Base-by-base conservation (phyloP, 805 yeast species). In the Gaillardinia entomophila region DNA sequence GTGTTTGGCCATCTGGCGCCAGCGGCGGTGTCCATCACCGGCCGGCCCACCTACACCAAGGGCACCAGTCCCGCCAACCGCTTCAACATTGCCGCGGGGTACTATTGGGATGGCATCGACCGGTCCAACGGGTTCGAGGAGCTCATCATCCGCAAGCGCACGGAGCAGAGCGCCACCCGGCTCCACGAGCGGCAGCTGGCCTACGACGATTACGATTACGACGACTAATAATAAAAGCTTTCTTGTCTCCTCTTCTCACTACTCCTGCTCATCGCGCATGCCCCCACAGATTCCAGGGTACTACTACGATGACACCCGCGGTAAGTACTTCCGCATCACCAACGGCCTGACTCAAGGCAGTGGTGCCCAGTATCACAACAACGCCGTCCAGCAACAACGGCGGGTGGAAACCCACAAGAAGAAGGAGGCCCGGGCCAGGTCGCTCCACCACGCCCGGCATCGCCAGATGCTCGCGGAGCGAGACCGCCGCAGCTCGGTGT, bases 21-120 rank as follows among this genome's bases (percentile, higher is more conserved):
- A 53, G 65, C 12, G 30, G 11, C 54, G 18, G 24, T 26, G 16
- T 30, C 33, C 15, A 36, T 62, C 35, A 25, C 55, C 1, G 86
- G 87, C 0, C 52, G 83, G 27, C 77, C 72, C 28, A 52, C 73
- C 2, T 87, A 79, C 44, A 51, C 33, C 14, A 47, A 58, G 18
- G 79, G 80, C 0, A 41, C 66, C 0, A 74, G 57, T 34, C 77
- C 85, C 0, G 74, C 73, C 14, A 89, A 89, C 50, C 61, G 97
- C 36, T 89, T 85, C 55, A 71, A 71, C 2, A 78, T 89, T 11
- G 57, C 61, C 4, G 95, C 96, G 0, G 96, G 97, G 0, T 64
- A 66, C 42, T 65, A 85, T 36, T 89, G 97, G 97, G 95, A 85
- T 55, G 97, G 97, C 0, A 79, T 89, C 2, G 89, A 86, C 56